Base-by-base conservation (phyloP, 129 eudicot genomes). In the Lonicera japonica region DNA sequence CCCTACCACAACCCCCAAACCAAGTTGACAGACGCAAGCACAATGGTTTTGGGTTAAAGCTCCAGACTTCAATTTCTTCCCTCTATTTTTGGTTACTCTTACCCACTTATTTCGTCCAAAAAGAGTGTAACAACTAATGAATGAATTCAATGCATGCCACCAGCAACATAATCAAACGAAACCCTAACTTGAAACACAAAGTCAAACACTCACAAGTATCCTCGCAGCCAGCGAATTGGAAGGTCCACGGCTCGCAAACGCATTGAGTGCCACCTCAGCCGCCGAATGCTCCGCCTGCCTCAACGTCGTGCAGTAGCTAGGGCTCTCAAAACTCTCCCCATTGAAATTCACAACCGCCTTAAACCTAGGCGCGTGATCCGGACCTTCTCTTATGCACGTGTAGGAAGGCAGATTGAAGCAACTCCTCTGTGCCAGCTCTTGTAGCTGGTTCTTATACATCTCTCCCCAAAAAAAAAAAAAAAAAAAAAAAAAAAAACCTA, bases 291-390 rank as follows among this genome's bases (percentile, higher is more conserved):
- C 95, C 9, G 95, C 95, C 69, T 79, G 89, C 45, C 95, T 64
- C 47, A 82, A 62, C 29, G 89, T 86, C 13, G 86, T 71, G 71
- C 83, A 86, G 69, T 73, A 86, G 47, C 67, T 71, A 29, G 89
- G 95, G 66, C 86, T 64, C 78, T 82, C 95, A 63, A 76, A 82
- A 5, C 73, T 58, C 76, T 86, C 89, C 17, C 86, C 89, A 40
- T 86, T 86, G 21, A 86, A 86, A 71, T 86, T 86, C 25, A 86
- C 95, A 4, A 80, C 67, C 12, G 95, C 95, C 72, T 86, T 86
- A 66, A 86, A 86, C 65, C 89, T 57, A 48, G 95, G 95, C 75
- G 95, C 95, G 74, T 86, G 95, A 80, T 86, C 89, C 20, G 95
- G 95, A 74, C 95, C 95, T 77, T 82, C 95, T 66, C 86, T 39